Conservation (phyloP, 2,329 filamentous ascomycete species). For the Fusarium sp. region DNA sequence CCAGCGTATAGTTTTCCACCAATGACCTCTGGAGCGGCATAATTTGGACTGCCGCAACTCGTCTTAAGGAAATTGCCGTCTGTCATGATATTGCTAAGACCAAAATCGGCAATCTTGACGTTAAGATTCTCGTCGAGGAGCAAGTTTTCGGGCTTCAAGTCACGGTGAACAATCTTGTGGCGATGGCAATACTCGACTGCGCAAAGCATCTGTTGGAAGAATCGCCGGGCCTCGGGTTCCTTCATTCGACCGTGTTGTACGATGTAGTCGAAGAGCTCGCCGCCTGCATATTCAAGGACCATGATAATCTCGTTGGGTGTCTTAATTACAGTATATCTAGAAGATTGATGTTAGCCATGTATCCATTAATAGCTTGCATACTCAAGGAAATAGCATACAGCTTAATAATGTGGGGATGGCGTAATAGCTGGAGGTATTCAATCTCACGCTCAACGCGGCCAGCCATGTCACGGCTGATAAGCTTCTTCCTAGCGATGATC, state of each 20-base stretch:
- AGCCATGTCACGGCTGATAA: conserved; percentile 97
- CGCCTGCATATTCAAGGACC: conserved; percentile 97
- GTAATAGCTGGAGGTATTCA: conserved; percentile 92
- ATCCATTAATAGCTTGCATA: not conserved
- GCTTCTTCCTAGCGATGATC: conserved; percentile 95
- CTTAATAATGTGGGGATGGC: conserved; percentile 99
- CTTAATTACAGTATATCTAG: conserved; percentile 93
- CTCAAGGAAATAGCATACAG: conserved; percentile 66
- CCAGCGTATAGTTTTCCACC: conserved; percentile 97
- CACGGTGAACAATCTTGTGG: conserved; percentile 98
- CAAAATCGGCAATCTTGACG: conserved; percentile 99
- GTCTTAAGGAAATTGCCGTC: conserved; percentile 99
- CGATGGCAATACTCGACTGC: conserved; percentile 98
- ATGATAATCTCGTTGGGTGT: conserved; percentile 96
- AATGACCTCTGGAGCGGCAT: conserved; percentile 97
- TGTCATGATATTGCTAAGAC: conserved; percentile 99
- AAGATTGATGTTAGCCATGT: conserved; percentile 11
- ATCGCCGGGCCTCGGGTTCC: conserved; percentile 91
- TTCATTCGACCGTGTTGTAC: conserved; percentile 92
- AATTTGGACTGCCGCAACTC: conserved; percentile 97
- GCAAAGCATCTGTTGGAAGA: conserved; percentile 99
- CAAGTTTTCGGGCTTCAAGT: conserved; percentile 96
- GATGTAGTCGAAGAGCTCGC: conserved; percentile 97
- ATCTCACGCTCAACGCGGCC: conserved; percentile 98
- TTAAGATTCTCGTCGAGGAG: conserved; percentile 95